A percentile compares a stretch with the other conserved stretches of the same genome.
Evolutionary conservation across 2,329 filamentous ascomycete genomes (phyloP).

Genomic region (Alternaria viburni): DNA sequence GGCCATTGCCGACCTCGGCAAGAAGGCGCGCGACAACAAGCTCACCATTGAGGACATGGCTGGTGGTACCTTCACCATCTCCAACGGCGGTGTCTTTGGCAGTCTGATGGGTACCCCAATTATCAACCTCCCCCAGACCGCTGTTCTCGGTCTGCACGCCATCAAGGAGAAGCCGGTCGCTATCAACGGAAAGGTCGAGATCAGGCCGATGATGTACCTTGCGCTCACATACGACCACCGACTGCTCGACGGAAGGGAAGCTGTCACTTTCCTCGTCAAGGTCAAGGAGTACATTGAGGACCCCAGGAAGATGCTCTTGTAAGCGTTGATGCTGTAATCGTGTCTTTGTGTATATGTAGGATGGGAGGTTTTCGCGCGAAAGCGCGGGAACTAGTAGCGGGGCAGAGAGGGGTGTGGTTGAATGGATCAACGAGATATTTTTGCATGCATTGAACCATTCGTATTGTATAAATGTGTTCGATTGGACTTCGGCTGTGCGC

Average conservation of each 20-base stretch:
- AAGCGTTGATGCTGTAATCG: neutral
- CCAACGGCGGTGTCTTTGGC: constrained; percentile 95
- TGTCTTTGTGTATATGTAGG: neutral
- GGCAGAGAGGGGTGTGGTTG: neutral
- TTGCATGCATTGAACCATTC: constrained; percentile 3
- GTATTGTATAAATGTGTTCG: neutral
- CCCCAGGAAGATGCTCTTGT: constrained; percentile 84
- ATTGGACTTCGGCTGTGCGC: neutral
- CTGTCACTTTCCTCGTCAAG: constrained; percentile 95
- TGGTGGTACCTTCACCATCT: constrained; percentile 96
- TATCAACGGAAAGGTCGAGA: constrained; percentile 91
- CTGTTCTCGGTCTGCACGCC: constrained; percentile 89
- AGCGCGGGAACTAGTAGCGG: neutral
- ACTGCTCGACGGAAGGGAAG: constrained; percentile 91
- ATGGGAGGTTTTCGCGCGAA: neutral
- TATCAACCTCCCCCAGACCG: constrained; percentile 94
- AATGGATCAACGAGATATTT: constrained; percentile 1
- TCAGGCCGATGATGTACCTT: constrained; percentile 99
- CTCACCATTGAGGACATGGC: constrained; percentile 99
- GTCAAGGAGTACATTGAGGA: constrained; percentile 98
- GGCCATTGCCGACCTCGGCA: constrained; percentile 89
- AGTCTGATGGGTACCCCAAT: constrained; percentile 98
- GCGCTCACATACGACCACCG: constrained; percentile 98
- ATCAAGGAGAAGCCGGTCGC: constrained; percentile 94
- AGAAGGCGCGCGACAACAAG: constrained; percentile 97